phyloP scores from a whole-genome alignment of 108 stramenopile genomes.

The Epipyxis sp. region DNA sequence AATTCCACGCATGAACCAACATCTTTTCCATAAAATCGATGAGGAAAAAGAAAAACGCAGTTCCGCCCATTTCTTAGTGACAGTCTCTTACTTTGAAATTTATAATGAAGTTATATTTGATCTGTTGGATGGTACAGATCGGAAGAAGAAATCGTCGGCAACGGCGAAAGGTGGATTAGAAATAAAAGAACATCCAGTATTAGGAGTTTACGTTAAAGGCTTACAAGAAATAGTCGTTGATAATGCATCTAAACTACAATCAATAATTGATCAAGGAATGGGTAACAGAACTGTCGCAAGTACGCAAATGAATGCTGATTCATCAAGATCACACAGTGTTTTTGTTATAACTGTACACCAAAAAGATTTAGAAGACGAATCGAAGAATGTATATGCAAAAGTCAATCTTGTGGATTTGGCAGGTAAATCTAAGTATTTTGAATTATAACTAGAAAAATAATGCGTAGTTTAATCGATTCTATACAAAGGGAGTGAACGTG shows the following conservation, averaged over 20 bases:
- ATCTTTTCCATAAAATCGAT: background rate
- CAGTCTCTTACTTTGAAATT: constrained; percentile 44
- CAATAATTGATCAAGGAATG: constrained; percentile 40
- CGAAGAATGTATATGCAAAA: constrained; percentile 25
- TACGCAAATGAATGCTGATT: constrained; percentile 81
- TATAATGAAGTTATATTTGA: constrained; percentile 47
- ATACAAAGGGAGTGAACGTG: constrained; percentile 34
- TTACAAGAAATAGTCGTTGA: constrained; percentile 33
- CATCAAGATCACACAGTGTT: constrained; percentile 85
- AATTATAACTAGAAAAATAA: too few relatives aligned
- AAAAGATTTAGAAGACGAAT: constrained; percentile 34
- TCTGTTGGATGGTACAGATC: constrained; percentile 35
- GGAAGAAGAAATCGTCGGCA: constrained; percentile 2
- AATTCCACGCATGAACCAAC: constrained; percentile 26
- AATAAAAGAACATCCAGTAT: constrained; percentile 31
- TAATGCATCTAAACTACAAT: background rate
- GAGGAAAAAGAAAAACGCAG: constrained; percentile 6
- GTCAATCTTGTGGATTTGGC: constrained; percentile 45
- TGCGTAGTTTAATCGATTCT: too few relatives aligned
- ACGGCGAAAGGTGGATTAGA: constrained; percentile 20
- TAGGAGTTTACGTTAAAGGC: constrained; percentile 31
- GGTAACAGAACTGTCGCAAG: constrained; percentile 40
- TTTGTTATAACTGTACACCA: constrained; percentile 44
- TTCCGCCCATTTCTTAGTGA: constrained; percentile 20
- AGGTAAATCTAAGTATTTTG: too few relatives aligned